Percentiles rank a stretch among this genome's conserved stretches.
Conservation (phyloP, 768 basidiomycete species). For the Gymnopilus dilepis region DNA sequence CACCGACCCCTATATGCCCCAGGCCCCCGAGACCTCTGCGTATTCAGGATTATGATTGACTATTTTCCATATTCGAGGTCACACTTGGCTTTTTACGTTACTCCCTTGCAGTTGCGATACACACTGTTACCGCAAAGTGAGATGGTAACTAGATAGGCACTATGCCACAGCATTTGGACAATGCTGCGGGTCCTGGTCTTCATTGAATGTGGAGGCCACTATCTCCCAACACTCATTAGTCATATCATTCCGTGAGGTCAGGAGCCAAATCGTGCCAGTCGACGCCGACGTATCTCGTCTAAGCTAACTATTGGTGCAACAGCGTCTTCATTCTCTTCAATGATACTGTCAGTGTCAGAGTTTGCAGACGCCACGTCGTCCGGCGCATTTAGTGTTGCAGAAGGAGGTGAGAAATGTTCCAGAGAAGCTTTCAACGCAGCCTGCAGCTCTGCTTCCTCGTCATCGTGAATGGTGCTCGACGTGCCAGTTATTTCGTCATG, state of each 20-base stretch:
- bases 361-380: conserved; percentile 38
- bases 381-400: conserved; percentile 15
- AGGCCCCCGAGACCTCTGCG: conserved; percentile 34
- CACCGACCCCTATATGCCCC: conserved; percentile 40
- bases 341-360: conserved; percentile 38
- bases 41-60: conserved; percentile 27
- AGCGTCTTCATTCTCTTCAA: conserved; percentile 17
- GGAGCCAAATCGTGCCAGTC: conserved; percentile 68
- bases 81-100: too few species aligned
- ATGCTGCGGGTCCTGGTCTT: too few species aligned
- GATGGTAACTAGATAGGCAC: too few species aligned
- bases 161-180: too few species aligned
- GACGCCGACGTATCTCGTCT: conserved; percentile 70
- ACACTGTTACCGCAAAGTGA: too few species aligned
- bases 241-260: background rate
- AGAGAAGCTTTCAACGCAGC: conserved; percentile 87
- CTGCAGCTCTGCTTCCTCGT: conserved; percentile 87
- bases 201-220: too few species aligned
- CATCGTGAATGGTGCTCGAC: conserved; percentile 57
- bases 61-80: background rate
- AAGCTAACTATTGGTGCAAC: conserved; percentile 46
- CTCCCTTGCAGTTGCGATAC: background rate
- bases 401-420: conserved; percentile 58
- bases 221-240: conserved; percentile 3
- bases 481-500: background rate